Evolutionary conservation across 163 green algal genomes (phyloP), one percentile per base, ranked within the genome.

Genomic region (Coccomyxa subellipsoidea): DNA sequence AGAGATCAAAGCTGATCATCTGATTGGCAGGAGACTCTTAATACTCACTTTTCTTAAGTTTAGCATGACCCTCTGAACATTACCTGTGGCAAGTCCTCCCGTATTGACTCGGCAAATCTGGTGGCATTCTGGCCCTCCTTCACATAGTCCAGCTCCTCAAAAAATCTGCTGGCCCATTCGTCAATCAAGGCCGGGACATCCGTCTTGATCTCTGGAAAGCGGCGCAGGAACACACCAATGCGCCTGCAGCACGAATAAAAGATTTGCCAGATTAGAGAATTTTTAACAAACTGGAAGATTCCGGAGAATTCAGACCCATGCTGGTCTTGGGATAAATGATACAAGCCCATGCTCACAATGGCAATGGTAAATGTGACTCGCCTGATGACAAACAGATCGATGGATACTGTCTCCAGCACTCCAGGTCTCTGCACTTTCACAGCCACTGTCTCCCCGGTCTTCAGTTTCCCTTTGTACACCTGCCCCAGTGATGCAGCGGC

Each of bases 71-170:
- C 54, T 82, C n/a, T 10, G 39, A 2, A n/a, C 38, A 69, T 18
- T 69, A 92, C 93, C 92, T 98, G 95, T 81, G 96, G 96, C 79
- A 99, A 90, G 83, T 98, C 95, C 7, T 89, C 87, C 23, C 79
- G 81, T 89, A 99, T 98, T 71, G 92, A 87, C 82, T 92, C 90
- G 8, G 94, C 95, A 88, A 99, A 99, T 5, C 80, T 69, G 10
- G 85, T 94, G 2, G 85, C 92, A 80, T 98, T 98, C 40, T 92
- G 80, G 27, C 94, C 95, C 88, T 99, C 96, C 5, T 91, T 89
- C 25, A 97, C 90, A 80, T 98, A 98, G 85, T 99, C 96, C 54
- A 99, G 90, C 91, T 99, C 96, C 86, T 99, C 96, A 84, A 99
- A 99, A 85, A 99, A 99, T 39, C 95, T 89, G 10, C n/a, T 54